A percentile compares a stretch with the other conserved stretches of the same genome.
Conservation (phyloP, 768 basidiomycete genomes). For the Candolleomyces eurysporus region DNA sequence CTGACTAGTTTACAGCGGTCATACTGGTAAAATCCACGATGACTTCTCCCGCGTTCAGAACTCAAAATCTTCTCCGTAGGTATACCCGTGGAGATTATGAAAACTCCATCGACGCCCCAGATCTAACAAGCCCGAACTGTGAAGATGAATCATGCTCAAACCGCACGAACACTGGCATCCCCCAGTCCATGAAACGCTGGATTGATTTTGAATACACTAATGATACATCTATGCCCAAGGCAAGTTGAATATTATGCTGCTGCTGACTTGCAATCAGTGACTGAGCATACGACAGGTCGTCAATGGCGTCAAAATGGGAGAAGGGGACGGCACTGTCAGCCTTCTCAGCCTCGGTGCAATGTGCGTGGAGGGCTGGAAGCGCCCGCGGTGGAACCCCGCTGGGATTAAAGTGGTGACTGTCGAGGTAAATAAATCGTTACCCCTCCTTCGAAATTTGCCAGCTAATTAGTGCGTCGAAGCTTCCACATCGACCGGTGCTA, state of each 20-base stretch:
- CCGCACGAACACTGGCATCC: constrained; percentile 47
- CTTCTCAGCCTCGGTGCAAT: constrained; percentile 88
- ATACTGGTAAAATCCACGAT: constrained; percentile 61
- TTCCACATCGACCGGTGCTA: constrained; percentile 73
- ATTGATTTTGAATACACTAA: constrained; percentile 85
- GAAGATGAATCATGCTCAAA: constrained; percentile 38
- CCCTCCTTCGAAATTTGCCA: not conserved
- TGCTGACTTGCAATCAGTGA: not conserved
- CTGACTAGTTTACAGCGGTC: constrained; percentile 53
- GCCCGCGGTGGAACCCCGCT: constrained; percentile 86
- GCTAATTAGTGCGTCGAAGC: constrained; percentile 34
- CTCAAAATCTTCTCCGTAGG: constrained; percentile 32
- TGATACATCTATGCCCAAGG: constrained; percentile 57
- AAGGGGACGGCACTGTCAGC: constrained; percentile 94
- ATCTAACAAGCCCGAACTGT: constrained; percentile 43
- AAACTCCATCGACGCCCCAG: constrained; percentile 54
- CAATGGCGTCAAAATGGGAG: constrained; percentile 89
- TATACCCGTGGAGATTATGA: constrained; percentile 73
- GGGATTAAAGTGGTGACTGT: constrained; percentile 85
- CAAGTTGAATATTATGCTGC: constrained; percentile 11
- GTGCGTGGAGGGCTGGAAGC: constrained; percentile 95
- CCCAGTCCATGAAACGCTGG: constrained; percentile 61
- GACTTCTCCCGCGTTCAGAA: not conserved
- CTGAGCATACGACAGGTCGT: not conserved
- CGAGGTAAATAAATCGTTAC: constrained; percentile 53